Evolutionary conservation across 352 stramenopile species (phyloP), one percentile per base, ranked within the genome.

Genomic region (Globisporangium cederbergense): DNA sequence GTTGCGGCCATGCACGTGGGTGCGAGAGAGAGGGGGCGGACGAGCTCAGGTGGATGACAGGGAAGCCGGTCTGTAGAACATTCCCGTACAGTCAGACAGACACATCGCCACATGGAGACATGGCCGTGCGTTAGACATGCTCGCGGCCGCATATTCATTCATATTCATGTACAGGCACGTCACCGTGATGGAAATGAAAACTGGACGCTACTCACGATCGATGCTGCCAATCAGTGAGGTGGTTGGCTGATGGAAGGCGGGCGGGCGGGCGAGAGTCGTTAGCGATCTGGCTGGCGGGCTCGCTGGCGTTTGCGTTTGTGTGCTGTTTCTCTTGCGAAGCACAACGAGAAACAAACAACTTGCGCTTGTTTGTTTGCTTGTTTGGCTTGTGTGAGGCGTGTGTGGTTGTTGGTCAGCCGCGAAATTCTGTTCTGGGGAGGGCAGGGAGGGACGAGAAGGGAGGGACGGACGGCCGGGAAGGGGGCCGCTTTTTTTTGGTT

Each of bases 321-420:
- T 14, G 10, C 7, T 25, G 43, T 53, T 64, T 57, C 6, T 38
- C 25, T 52, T 51, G 38, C 34, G 43, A 60, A 28, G 38, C 36
- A 50, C 56, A 65, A 66, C 62, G 60, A 72, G 51, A 51, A 62
- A 36, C 36, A 42, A 42, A 42, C 9, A 42, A 42, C 2, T 16
- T 42, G 36, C 36, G 36, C 36, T 42, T 42, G 36, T 42, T 42
- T 42, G 36, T 14, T 36, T 36, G 9, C 0, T 42, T 42, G 36
- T 42, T 42, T 42, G 36, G 11, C 18, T 8, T 45, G 8, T 43
- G 3, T 16, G 16, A 5, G 7, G 51, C 47, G 45, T 36, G 25
- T 22, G 66, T 67, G 71, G 69, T 71, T 76, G 73, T 71, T 72
- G 70, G 40, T 60, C 69, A 52, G 14, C 63, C n/a, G 49, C 30